Base-by-base conservation (phyloP, 805 yeast species). In the Candida stauntonica region DNA sequence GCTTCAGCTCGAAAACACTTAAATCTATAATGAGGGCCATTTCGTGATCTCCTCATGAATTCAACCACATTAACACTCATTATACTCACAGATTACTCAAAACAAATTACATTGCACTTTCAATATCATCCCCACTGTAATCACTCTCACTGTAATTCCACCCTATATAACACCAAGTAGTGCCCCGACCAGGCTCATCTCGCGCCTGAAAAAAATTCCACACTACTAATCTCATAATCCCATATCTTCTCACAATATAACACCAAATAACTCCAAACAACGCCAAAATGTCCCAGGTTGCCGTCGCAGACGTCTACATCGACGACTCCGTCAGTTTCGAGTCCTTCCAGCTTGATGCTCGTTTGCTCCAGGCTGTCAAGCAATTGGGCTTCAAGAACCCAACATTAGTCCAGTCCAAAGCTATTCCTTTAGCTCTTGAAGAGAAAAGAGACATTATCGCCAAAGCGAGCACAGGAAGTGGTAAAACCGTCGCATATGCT, bases 381-480 rank as follows among this genome's bases (percentile, higher is more conserved):
- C 78, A 79, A 52, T 63, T 82, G 30, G 95, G 95, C 4, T 88
- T 80, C 66, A 75, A 72, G 38, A 79, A 82, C 55, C 98, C 99
- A 8, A 93, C 98, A 1, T 71, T 87, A 41, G 83, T 93, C 38
- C 99, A 93, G 64, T 75, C 94, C 7, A 81, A 80, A 56, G 84
- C 96, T n/a, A 86, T 93, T 43, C 96, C 95, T 30, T 66, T 93
- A 35, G 96, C 99, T 1, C 64, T 93, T 37, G 84, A 86, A 47
- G 93, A 91, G 50, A 85, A 82, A 57, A 81, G 88, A 65, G 97
- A 91, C 59, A 83, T 91, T 47, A 82, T 91, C 33, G 97, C 97
- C 27, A 81, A 85, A 57, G 96, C 98, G 6, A 79, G 86, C 18
- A 91, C 99, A 0, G 99, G 99, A 4, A 84, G 96, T 7, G 98